phyloP scores from a whole-genome alignment of 495 filamentous ascomycete species.

The Penicillium waksmanii region DNA sequence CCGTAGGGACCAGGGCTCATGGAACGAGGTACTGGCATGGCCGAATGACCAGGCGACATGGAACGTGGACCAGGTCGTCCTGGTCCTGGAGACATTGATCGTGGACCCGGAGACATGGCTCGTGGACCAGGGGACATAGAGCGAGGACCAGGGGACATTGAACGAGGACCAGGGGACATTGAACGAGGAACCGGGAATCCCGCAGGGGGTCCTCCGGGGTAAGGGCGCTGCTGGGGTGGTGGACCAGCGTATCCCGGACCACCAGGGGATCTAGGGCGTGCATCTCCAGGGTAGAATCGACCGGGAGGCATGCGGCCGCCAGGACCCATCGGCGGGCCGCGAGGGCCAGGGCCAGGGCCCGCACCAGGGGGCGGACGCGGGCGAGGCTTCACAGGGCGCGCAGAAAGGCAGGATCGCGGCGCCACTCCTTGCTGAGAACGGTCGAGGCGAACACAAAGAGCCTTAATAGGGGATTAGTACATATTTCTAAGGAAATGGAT shows the following conservation, averaged over 20 bases:
- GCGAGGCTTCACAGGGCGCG: slow-evolving; percentile 88
- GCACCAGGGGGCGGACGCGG: slow-evolving; percentile 55
- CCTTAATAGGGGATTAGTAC: slow-evolving; percentile 57
- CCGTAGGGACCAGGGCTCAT: slow-evolving; percentile 60
- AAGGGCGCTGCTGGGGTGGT: slow-evolving; percentile 38
- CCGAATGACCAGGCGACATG: slow-evolving; percentile 41
- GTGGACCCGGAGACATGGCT: slow-evolving; percentile 21
- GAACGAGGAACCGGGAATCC: slow-evolving; percentile 15
- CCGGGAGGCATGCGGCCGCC: slow-evolving; percentile 43
- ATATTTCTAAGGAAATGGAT: background rate
- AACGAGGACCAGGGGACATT: slow-evolving; percentile 13
- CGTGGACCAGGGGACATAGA: slow-evolving; percentile 39
- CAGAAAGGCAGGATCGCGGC: slow-evolving; percentile 90
- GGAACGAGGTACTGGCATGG: slow-evolving; percentile 47
- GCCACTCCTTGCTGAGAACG: slow-evolving; percentile 90
- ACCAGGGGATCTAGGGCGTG: slow-evolving; percentile 46
- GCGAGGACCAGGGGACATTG: slow-evolving; percentile 26
- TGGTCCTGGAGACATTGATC: slow-evolving; percentile 27
- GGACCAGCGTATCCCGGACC: slow-evolving; percentile 32
- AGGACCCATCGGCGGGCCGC: slow-evolving; percentile 54
- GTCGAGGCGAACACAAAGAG: slow-evolving; percentile 89
- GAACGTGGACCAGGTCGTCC: slow-evolving; percentile 30
- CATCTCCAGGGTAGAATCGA: slow-evolving; percentile 46
- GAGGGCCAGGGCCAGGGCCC: slow-evolving; percentile 47
- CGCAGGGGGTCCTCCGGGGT: slow-evolving; percentile 30